Conservation (phyloP, 2,329 filamentous ascomycete genomes). For the Penicillium thymicola region DNA sequence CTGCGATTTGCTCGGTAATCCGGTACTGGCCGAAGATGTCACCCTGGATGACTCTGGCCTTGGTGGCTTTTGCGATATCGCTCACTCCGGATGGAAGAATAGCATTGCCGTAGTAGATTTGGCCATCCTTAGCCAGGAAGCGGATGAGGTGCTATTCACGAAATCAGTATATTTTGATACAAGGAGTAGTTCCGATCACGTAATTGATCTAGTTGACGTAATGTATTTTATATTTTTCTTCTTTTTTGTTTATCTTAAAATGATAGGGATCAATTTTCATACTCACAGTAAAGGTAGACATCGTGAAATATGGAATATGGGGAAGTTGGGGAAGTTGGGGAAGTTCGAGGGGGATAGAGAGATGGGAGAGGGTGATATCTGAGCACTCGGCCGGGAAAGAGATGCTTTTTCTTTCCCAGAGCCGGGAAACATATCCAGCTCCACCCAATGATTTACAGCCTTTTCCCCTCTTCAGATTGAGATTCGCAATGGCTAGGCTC, state of each 20-base stretch:
- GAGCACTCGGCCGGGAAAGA: slow-evolving; percentile 31
- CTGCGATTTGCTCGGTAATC: slow-evolving; percentile 60
- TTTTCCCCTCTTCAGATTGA: slow-evolving; percentile 1
- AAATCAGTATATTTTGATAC: slow-evolving; percentile 1
- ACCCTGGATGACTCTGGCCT: slow-evolving; percentile 62
- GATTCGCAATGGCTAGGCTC: slow-evolving; percentile 46
- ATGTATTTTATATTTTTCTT: background rate
- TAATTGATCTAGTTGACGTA: background rate
- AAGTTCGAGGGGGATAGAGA: background rate
- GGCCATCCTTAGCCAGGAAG: slow-evolving; percentile 68
- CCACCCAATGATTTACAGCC: slow-evolving; percentile 9
- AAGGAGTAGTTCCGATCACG: background rate
- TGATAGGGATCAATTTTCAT: background rate
- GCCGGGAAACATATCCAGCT: slow-evolving; percentile 17
- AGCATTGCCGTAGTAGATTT: slow-evolving; percentile 70
- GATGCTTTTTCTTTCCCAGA: background rate
- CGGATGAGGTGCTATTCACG: slow-evolving; percentile 63
- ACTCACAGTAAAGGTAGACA: slow-evolving; percentile 18
- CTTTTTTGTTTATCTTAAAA: background rate
- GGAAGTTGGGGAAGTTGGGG: background rate
- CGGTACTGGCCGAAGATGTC: slow-evolving; percentile 64
- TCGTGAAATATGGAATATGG: background rate
- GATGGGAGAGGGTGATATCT: background rate
- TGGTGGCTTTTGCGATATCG: slow-evolving; percentile 59
- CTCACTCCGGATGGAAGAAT: slow-evolving; percentile 60